Base-by-base conservation (phyloP, 2,329 filamentous ascomycete species). In the Aspergillus flavus region DNA sequence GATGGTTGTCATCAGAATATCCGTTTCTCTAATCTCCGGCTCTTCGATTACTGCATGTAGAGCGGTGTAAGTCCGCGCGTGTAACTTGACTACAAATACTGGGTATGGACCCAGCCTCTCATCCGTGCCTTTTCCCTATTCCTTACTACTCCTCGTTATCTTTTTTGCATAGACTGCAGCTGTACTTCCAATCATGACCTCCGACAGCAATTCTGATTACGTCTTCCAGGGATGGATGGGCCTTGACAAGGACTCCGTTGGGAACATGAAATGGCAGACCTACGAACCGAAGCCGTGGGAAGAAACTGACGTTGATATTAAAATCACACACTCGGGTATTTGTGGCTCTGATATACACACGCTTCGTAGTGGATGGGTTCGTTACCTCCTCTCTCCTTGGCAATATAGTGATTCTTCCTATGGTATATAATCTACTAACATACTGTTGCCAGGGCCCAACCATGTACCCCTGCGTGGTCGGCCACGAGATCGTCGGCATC, bases 241-340 rank as follows among this genome's bases (percentile, higher is more conserved):
- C 71, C 79, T 83, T 43, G 82, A 83, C 39, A 75, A 76, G 63
- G 76, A 84, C 16, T 81, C 76, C 39, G 72, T 86, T 59, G 85
- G 85, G 61, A 85, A 85, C 58, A 84, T 87, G 80, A 79, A 78
- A 41, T 86, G 84, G 84, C 76, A 82, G 45, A 75, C 84, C 61
- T 89, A 84, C 61, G 81, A 87, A 74, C 87, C 87, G 46, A 90
- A 90, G 80, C 76, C 79, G 19, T 90, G 87, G 84, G 84, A 87
- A 52, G 88, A 90, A 72, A 85, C 82, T 28, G 87, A 90, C 65
- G 77, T 90, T 60, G 87, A 90, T 70, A 89, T 90, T 68, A 83
- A 86, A 71, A 78, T 90, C 67, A 83, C 85, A 0, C 86, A 89
- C 78, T 89, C 86, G 67, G 87, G 88, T 63, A 84, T 91, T 66